Base-by-base conservation (phyloP, 768 basidiomycete genomes). In the Mycena alexandri region DNA sequence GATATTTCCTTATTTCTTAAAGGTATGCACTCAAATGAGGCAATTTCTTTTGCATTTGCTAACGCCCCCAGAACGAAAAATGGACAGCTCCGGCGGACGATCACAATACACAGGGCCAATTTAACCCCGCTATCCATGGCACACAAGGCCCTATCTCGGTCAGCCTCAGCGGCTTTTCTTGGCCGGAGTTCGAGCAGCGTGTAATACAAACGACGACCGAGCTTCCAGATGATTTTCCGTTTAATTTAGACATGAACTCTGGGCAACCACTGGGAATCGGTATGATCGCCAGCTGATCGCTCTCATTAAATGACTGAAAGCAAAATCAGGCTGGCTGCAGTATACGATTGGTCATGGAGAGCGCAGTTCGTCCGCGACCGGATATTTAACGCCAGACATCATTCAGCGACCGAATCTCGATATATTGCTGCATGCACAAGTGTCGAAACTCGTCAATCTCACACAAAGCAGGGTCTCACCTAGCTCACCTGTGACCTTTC, bases 251-350 rank as follows among this genome's bases (percentile, higher is more conserved):
- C 69, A 72, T 74, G 66, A 79, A 81, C 59, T 69, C 72, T 3
- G 80, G 80, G 10, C 61, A 66, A 25, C 67, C 71, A 1, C 65
- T 80, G 7, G 80, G 80, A 4, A 51, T 79, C 38, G 75, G 79
- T 79, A 44, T 38, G 52, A 9, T 14, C 8, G 14, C 24, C 5
- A 25, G 12, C 29, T 71, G 19, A 21, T 17, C 3, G 11, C 43
- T 24, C 22, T 12, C 78, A 63, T 24, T 25, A 61, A 75, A 73
- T 48, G 7, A 63, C 68, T 74, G 61, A 79, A n/a, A 72, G 24
- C 24, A 42, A 46, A 42, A 8, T 5, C 16, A 74, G 75, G 72
- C 25, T 75, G 66, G 60, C 9, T 69, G 25, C 75, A 73, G 46
- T 44, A 48, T 16, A 75, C 74, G 5, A 69, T 74, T 25, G 56